Base-by-base conservation (phyloP, 208 protist species). In the Vickermania ingenoplastis region DNA sequence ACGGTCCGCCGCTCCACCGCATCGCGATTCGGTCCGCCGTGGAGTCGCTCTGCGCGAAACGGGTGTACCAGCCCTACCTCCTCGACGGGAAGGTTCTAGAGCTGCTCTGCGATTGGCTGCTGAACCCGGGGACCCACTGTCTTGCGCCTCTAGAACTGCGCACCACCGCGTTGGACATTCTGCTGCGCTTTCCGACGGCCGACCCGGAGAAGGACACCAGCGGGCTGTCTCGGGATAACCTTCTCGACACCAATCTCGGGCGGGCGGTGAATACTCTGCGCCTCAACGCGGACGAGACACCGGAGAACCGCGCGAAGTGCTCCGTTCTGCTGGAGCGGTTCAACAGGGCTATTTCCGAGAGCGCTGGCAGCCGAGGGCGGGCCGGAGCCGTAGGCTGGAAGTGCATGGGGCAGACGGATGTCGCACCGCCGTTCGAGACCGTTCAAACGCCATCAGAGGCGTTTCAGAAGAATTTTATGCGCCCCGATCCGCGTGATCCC, bases 61-160 rank as follows among this genome's bases (percentile, higher is more conserved):
- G 41, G 14, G 72, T 59, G 13, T 61, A 64, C 17, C 69, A 67
- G 0, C 73, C 70, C 53, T 73, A 89, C 21, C 70, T 92, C 41
- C 73, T 78, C 41, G 75, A 65, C 0, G 86, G 86, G 30, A 45
- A 45, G 11, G 73, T 92, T 25, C 69, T 92, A 28, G 65, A 86
- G 59, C 79, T 89, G 70, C 73, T 92, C 4, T 86, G 86, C 60
- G 74, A 78, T 48, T 92, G 86, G 82, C 60, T 92, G 13, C 87
- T 86, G 59, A 80, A 86, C 63, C 67, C 87, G 56, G 56, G 59
- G 23, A 71, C 67, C 26, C 58, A 61, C 24, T 71, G 87, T 48
- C 75, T 78, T 1, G 79, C 81, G 0, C 74, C 86, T 31, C 79
- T 77, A 55, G 81, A 89, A 50, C 67, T 92, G 54, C 86, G 86